These are phyloP conservation scores for Chalara sp. DNA, from an alignment of 2,329 filamentous ascomycete genomes.

Conservation along the genomic window DNA sequence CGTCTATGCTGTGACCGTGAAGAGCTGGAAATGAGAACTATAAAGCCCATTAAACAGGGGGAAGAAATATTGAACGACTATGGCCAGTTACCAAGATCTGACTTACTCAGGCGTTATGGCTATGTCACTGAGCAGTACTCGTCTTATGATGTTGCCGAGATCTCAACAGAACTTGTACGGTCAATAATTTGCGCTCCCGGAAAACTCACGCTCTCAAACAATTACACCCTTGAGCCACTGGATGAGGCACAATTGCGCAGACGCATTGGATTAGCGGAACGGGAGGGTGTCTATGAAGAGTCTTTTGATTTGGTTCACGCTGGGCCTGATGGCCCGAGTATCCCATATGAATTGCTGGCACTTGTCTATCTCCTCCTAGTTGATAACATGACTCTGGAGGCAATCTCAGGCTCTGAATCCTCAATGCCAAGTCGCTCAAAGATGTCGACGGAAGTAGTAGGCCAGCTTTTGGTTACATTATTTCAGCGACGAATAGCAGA, in stretches of 20 bases:
- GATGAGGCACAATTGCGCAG: slow-evolving; percentile 18
- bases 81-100: slow-evolving; percentile 58
- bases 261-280: slow-evolving; percentile 37
- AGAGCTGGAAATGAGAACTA: slow-evolving; percentile 54
- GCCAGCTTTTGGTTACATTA: slow-evolving; percentile 31
- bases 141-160: slow-evolving; percentile 58
- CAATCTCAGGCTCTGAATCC: slow-evolving; percentile 28
- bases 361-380: slow-evolving; percentile 39
- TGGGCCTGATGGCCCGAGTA: slow-evolving; percentile 18
- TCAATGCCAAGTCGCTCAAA: slow-evolving; percentile 30
- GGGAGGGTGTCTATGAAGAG: slow-evolving; percentile 53
- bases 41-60: slow-evolving; percentile 47
- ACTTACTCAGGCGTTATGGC: slow-evolving; percentile 61
- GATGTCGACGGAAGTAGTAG: slow-evolving; percentile 33
- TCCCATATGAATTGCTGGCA: slow-evolving; percentile 28
- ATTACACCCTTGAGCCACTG: slow-evolving; percentile 15
- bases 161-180: slow-evolving; percentile 43
- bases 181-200: too few species aligned
- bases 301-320: slow-evolving; percentile 46
- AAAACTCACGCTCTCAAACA: slow-evolving; percentile 14
- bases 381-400: slow-evolving; percentile 30
- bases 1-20: slow-evolving; percentile 28
- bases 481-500: slow-evolving; percentile 34
- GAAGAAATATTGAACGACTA: slow-evolving; percentile 64
- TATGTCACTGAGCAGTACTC: slow-evolving; percentile 60